These are phyloP conservation scores for Viola pubescens DNA, from an alignment of 441 rosid genomes.

Conservation along the genomic window DNA sequence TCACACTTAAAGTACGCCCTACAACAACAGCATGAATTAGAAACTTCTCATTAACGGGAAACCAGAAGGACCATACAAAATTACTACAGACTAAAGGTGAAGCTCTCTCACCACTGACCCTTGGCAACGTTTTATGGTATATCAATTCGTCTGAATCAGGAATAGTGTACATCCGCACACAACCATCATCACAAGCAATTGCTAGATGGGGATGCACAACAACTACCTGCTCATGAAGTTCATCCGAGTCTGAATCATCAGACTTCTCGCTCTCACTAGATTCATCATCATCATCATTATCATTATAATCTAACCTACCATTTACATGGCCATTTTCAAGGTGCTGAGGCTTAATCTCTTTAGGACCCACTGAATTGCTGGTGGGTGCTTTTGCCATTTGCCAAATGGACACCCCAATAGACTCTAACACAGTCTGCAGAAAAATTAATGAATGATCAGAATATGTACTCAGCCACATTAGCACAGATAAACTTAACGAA, in stretches of 20 bases:
- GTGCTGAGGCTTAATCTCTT: constrained; percentile 28
- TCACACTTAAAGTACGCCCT: constrained; percentile 79
- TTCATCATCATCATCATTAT: constrained; percentile 29
- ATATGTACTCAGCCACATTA: not conserved
- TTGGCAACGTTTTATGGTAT: constrained; percentile 67
- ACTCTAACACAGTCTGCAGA: constrained; percentile 61
- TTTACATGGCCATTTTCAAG: constrained; percentile 45
- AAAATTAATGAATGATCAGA: constrained; percentile 8
- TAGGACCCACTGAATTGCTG: constrained; percentile 10
- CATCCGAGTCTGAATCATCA: constrained; percentile 49
- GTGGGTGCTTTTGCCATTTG: constrained; percentile 73
- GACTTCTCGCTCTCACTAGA: constrained; percentile 41
- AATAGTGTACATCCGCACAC: constrained; percentile 57
- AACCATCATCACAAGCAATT: constrained; percentile 84
- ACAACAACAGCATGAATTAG: constrained; percentile 17
- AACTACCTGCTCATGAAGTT: constrained; percentile 25
- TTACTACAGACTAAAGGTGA: constrained; percentile 16
- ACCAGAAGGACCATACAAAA: constrained; percentile 4
- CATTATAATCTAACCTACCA: constrained; percentile 22
- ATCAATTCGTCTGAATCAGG: constrained; percentile 46
- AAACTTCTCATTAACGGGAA: constrained; percentile 18
- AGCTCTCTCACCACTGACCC: constrained; percentile 91
- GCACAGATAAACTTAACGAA: not conserved
- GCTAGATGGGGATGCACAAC: constrained; percentile 45
- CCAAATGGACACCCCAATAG: constrained; percentile 85